Evolutionary conservation across 2,329 filamentous ascomycete genomes (phyloP), one percentile per base, ranked within the genome.

Genomic region (Catunica adiposa): DNA sequence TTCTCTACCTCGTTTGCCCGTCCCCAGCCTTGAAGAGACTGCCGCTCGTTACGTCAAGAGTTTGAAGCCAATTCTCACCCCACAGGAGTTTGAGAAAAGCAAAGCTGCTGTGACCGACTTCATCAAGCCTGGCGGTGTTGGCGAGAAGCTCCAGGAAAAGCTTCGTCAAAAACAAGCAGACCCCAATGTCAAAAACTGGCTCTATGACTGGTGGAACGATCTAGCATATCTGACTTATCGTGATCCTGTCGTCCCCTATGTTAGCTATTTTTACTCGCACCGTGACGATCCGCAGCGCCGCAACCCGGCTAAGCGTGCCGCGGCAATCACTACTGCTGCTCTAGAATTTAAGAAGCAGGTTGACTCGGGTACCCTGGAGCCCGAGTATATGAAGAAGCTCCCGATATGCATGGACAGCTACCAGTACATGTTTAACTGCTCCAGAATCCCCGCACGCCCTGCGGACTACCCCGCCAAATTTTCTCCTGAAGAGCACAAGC

Each of bases 251-350:
- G 86, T 97, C 17, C 92, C 92, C 59, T 98, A 97, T 67, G 92
- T 98, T 65, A 95, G 88, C 70, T 98, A 98, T 78, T 98, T 98
- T 74, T 98, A 98, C 75, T 96, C 89, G 56, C 90, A 97, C 73
- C 82, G 88, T 62, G 92, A 98, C 70, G 94, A 98, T 70, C 82
- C 87, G 62, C 79, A 83, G 66, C 81, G 90, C 62, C 82, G 89
- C 60, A 81, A 96, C 68, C 92, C 92, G 0, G 83, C 85, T 60
- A 94, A 94, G 77, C 86, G 92, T 61, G 92, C 92, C 2, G 92
- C 92, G 3, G 89, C 90, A 61, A 84, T 98, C 61, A 82, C 86
- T 1, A 88, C 86, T 1, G 84, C 87, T 6, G 84, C 81, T 1
- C 78, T 98, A 40, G 88, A 94, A 66, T 98, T 98, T 77, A 95